These are phyloP conservation scores for Glycine soja DNA, from an alignment of 306 rosid genomes.

Conservation along the genomic window DNA sequence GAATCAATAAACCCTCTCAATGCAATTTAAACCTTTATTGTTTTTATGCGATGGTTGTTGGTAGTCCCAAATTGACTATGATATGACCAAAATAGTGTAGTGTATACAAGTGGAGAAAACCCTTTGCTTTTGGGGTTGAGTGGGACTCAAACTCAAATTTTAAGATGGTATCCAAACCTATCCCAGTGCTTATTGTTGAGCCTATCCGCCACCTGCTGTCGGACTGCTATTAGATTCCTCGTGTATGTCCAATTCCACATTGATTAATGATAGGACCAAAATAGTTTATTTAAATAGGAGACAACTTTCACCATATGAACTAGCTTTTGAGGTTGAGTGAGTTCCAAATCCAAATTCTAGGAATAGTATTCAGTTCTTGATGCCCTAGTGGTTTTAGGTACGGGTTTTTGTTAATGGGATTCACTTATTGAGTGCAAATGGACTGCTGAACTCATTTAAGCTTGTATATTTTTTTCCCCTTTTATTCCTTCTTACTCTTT, in stretches of 20 bases:
- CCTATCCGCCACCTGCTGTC: not conserved
- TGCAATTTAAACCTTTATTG: no score
- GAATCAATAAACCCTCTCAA: not conserved
- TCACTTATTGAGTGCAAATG: not conserved
- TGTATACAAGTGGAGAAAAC: not conserved
- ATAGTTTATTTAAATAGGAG: not conserved
- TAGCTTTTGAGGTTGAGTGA: not conserved
- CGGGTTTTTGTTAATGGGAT: not conserved
- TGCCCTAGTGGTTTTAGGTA: slow-evolving; percentile 15
- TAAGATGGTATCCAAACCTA: not conserved
- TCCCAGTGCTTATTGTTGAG: not conserved
- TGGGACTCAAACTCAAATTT: not conserved
- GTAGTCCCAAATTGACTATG: not conserved
- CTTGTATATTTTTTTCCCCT: not conserved
- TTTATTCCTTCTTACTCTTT: not conserved
- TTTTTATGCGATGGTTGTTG: no score
- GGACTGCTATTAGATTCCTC: rapidly evolving
- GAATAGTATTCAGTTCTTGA: not conserved
- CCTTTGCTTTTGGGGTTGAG: not conserved
- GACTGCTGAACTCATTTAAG: not conserved
- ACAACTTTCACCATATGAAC: not conserved
- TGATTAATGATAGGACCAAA: not conserved
- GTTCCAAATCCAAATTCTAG: not conserved
- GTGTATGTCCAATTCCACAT: not conserved
- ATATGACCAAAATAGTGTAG: not conserved